Evolutionary conservation across 208 protist species (phyloP).

Genomic region (Phytomonas francai): DNA sequence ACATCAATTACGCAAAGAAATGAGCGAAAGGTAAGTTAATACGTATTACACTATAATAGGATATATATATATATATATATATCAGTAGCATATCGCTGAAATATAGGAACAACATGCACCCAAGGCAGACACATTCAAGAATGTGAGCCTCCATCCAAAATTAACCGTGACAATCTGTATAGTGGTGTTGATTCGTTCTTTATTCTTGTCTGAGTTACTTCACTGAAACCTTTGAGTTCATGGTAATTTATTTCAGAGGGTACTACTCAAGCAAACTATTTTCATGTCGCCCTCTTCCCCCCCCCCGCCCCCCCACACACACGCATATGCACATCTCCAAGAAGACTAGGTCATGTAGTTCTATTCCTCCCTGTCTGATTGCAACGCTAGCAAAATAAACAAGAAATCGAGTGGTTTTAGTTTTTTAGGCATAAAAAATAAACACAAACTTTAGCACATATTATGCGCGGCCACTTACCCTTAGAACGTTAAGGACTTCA

Average conservation of each 20-base stretch:
- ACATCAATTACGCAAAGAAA: slow-evolving; percentile 2
- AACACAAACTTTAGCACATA: neutral
- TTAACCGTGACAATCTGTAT: neutral
- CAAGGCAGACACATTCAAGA: neutral
- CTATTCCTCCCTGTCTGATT: neutral
- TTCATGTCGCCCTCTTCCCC: neutral
- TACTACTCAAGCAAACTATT: neutral
- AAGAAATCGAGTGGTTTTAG: neutral
- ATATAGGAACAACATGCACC: slow-evolving; percentile 2
- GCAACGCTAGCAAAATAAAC: neutral
- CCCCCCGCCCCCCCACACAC: too few species aligned
- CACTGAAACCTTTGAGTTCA: neutral
- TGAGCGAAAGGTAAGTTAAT: slow-evolving; percentile 5
- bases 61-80: neutral
- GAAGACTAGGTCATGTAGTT: neutral
- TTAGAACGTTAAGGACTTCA: neutral
- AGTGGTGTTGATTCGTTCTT: neutral
- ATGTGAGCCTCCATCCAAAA: neutral
- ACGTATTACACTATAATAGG: neutral
- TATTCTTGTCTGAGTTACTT: neutral
- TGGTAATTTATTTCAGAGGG: neutral
- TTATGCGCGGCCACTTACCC: neutral
- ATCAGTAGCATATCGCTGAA: slow-evolving; percentile 5
- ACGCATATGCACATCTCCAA: too few species aligned
- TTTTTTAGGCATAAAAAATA: neutral